Evolutionary conservation across 257 asterid species (phyloP).

Genomic region (Scutellaria galericulata): DNA sequence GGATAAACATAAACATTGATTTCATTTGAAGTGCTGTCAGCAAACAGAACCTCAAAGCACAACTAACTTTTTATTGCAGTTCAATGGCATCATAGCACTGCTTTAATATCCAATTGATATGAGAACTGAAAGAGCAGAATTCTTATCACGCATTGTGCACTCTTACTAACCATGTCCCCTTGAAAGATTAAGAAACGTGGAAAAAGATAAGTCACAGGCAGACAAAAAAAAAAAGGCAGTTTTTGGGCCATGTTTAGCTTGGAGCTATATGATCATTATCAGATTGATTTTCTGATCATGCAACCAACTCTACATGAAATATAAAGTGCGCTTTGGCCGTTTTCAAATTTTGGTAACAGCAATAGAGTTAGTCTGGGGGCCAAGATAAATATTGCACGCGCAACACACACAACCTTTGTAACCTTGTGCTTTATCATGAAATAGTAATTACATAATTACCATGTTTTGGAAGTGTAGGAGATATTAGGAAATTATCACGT

Average conservation of each 20-base stretch:
- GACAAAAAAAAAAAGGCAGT: not conserved
- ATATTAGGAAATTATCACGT: not conserved
- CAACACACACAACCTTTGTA: not conserved
- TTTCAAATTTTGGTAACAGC: not conserved
- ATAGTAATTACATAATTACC: not conserved
- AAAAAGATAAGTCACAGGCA: not conserved
- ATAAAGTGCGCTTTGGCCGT: not conserved
- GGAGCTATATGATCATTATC: not conserved
- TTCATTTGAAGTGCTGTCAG: slow-evolving; percentile 19
- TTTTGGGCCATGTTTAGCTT: not conserved
- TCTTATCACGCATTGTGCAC: not conserved
- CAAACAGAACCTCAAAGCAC: slow-evolving; percentile 19
- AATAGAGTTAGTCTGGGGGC: not conserved
- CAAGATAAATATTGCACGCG: not conserved
- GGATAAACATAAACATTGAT: not conserved
- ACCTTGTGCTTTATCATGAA: not conserved
- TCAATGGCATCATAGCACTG: slow-evolving; percentile 2
- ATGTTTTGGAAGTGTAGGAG: not conserved
- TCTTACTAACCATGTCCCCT: not conserved
- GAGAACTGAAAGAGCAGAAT: not conserved
- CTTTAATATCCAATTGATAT: not conserved
- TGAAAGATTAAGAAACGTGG: not conserved
- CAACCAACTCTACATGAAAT: slow-evolving; percentile 5
- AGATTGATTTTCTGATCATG: not conserved
- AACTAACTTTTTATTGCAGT: slow-evolving; percentile 8